Base-by-base conservation (phyloP, 2,329 filamentous ascomycete genomes). In the Metarhizium guizhouense region DNA sequence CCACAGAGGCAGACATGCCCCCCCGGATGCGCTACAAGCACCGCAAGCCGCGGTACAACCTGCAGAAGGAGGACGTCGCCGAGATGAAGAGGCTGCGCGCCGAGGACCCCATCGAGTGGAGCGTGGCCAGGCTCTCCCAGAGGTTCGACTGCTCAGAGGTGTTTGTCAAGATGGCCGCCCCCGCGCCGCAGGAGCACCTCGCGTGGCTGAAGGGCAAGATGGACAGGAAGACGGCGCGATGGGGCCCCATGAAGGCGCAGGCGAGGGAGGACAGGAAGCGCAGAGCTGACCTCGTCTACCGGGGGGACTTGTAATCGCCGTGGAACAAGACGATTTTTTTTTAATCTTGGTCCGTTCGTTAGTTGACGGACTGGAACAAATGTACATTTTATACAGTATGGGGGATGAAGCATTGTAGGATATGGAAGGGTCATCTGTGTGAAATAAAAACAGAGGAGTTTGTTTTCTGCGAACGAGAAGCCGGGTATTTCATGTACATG, bases 151-250 rank as follows among this genome's bases (percentile, higher is more conserved):
- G 82, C 74, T 77, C 76, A 40, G 69, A 72, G 18, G 65, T 78
- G 49, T 85, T 86, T 62, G 74, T 86, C 57, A 77, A 79, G 67
- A 81, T 84, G 70, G 82, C 78, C 63, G 77, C 76, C 64, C 72
- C 76, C 54, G 73, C 80, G 25, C 70, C 74, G 40, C 58, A 61
- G 6, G 75, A 76, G 63, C 78, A 85, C 69, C 69, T 72, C 58
- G 67, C 74, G 54, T 72, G 68, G 60, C 68, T 81, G 54, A 67
- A 68, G 63, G 70, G 67, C 56, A 74, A 75, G 66, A 58, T 76
- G 58, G 76, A 79, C 56, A 72, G 73, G 40, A 73, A 77, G 57
- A 76, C 76, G 70, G 70, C 72, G n/a, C 69, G 76, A 53, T 86
- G 82, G 83, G 83, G 83, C 11, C 75, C 79, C 20, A 77, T 76